phyloP scores from a whole-genome alignment of 257 asterid species.

The Solanum tarapatanum region DNA sequence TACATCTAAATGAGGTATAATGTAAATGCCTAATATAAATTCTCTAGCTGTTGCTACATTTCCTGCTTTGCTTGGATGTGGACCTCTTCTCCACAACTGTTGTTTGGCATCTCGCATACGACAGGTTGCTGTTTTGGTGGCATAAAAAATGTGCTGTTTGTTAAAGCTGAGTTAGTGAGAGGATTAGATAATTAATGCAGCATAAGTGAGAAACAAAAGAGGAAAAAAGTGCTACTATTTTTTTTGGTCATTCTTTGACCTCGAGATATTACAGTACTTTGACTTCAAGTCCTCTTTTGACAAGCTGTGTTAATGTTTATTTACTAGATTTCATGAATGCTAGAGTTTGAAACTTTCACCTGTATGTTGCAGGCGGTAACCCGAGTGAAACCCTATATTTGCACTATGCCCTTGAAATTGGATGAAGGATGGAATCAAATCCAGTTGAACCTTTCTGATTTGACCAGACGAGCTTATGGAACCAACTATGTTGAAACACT shows the following conservation, averaged over 20 bases:
- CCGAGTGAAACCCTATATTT: constrained; percentile 81
- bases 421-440: constrained; percentile 97
- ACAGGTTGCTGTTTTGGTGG: background rate
- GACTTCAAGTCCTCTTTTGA: background rate
- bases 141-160: background rate
- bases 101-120: background rate
- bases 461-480: constrained; percentile 89
- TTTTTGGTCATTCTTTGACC: background rate
- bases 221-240: background rate
- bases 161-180: background rate
- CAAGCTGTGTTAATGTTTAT: background rate
- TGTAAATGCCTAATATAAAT: background rate
- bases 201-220: background rate
- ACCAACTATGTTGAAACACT: constrained; percentile 88
- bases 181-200: background rate
- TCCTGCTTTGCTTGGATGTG: background rate
- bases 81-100: background rate
- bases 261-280: background rate
- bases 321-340: background rate
- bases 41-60: background rate
- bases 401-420: constrained; percentile 93
- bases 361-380: constrained; percentile 57
- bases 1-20: background rate
- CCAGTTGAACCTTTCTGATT: constrained; percentile 80
- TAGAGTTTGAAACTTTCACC: background rate